Conservation (phyloP, 257 asterid species). For the Nicotiana knightiana region DNA sequence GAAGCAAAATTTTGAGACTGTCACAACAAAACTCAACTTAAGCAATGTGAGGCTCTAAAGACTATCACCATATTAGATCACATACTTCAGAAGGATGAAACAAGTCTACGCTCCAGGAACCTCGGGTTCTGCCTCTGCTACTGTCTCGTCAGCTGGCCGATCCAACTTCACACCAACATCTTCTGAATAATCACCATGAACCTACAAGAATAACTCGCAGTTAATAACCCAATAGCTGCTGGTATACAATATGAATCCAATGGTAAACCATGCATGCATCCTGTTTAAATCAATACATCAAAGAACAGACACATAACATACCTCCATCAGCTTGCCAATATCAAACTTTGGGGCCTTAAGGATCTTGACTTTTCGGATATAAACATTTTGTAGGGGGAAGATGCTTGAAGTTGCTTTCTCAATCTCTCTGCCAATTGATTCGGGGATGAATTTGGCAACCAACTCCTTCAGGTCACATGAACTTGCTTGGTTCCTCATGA, state of each 20-base stretch:
- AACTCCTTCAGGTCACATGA: conserved; percentile 67
- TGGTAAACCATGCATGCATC: background rate
- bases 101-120: conserved; percentile 7
- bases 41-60: background rate
- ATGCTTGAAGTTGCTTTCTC: conserved; percentile 60
- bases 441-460: conserved; percentile 75
- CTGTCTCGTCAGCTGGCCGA: conserved; percentile 11
- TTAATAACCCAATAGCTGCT: background rate
- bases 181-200: background rate
- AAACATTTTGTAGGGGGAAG: conserved; percentile 73
- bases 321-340: conserved; percentile 27
- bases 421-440: conserved; percentile 31
- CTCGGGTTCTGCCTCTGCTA: conserved; percentile 13
- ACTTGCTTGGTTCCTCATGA: conserved; percentile 64
- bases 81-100: background rate
- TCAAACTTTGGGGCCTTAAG: conserved; percentile 82
- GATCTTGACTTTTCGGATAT: conserved; percentile 66
- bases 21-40: conserved; percentile 4
- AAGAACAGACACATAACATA: background rate
- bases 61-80: background rate
- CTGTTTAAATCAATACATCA: background rate
- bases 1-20: background rate
- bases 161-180: conserved; percentile 15
- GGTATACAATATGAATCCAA: background rate
- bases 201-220: background rate